phyloP scores from a whole-genome alignment of 75 land plant genomes.

The Pinus tabuliformis region DNA sequence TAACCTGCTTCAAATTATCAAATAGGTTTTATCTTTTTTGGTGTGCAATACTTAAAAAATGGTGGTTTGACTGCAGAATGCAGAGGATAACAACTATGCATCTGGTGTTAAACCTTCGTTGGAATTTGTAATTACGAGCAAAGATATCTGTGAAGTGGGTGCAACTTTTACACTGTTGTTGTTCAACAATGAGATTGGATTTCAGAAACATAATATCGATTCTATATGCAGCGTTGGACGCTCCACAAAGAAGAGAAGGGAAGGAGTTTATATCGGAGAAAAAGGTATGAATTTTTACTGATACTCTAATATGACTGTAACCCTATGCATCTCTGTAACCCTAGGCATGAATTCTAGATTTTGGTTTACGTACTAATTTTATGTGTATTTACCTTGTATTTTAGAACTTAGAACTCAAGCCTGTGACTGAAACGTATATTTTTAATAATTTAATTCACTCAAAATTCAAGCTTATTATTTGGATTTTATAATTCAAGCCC shows the following conservation, averaged over 20 bases:
- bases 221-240: conserved; percentile 47
- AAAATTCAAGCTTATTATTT: too few relatives aligned
- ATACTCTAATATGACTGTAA: too few relatives aligned
- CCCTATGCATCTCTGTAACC: too few relatives aligned
- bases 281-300: conserved; percentile 19
- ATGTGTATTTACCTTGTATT: too few relatives aligned
- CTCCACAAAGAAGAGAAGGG: conserved; percentile 39
- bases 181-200: conserved; percentile 50
- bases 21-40: too few relatives aligned
- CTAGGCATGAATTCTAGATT: too few relatives aligned
- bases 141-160: conserved; percentile 30
- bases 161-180: conserved; percentile 29
- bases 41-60: too few relatives aligned
- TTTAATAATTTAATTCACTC: too few relatives aligned
- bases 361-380: too few relatives aligned
- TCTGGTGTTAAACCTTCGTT: conserved; percentile 22
- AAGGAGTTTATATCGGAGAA: conserved; percentile 39
- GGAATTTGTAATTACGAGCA: conserved; percentile 27
- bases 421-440: too few relatives aligned
- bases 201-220: conserved; percentile 25
- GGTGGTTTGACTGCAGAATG: conserved; percentile 17
- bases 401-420: too few relatives aligned
- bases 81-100: conserved; percentile 40
- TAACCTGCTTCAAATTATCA: neutral
- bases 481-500: too few relatives aligned